Conservation (phyloP, 352 stramenopile genomes). For the Blastocystis hominis region DNA sequence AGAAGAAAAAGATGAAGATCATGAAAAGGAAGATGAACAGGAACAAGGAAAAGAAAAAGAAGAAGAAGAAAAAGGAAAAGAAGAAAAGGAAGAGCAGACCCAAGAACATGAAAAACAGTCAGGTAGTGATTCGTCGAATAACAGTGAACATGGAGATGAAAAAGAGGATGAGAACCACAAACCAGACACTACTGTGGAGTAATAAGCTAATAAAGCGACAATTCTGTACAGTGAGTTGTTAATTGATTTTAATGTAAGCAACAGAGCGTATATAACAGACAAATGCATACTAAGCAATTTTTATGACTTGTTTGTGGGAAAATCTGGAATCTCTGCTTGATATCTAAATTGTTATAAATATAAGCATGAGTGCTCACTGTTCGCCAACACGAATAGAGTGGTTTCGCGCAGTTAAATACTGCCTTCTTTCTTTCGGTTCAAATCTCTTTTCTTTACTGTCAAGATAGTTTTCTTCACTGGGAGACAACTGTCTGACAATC, state of each 20-base stretch:
- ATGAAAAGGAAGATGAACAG: neutral
- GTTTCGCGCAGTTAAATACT: slow-evolving; percentile 42
- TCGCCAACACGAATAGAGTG: neutral
- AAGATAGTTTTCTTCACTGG: neutral
- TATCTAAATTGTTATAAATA: neutral
- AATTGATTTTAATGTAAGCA: neutral
- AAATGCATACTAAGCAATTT: neutral
- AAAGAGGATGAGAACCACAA: neutral
- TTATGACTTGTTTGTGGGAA: slow-evolving; percentile 12
- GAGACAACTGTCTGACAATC: neutral
- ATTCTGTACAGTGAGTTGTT: neutral
- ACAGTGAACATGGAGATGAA: neutral
- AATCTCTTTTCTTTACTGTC: neutral
- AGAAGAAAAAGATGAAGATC: neutral
- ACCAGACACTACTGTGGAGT: neutral
- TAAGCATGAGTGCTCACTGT: neutral
- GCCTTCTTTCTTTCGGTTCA: neutral
- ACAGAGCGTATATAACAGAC: neutral
- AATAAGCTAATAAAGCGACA: neutral
- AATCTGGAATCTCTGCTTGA: slow-evolving; percentile 36
- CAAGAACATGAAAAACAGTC: neutral
- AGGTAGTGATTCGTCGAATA: neutral
- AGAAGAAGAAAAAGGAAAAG: neutral
- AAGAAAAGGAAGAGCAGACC: neutral
- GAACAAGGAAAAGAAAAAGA: neutral